Base-by-base conservation (phyloP, 306 rosid species). In the Cicer bijugum region DNA sequence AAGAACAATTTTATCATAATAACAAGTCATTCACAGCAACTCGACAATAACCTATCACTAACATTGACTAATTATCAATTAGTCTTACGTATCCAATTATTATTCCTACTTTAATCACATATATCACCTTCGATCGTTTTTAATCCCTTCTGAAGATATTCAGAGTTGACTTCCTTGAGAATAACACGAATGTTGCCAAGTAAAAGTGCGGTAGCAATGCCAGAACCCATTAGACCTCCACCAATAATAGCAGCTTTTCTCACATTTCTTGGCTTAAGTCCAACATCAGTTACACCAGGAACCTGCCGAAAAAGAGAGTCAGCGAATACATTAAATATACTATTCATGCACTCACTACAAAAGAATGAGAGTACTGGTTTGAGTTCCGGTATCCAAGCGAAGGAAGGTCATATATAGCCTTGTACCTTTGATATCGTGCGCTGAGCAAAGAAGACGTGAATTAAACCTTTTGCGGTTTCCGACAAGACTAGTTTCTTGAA, bases 211-310 rank as follows among this genome's bases (percentile, higher is more conserved):
- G 99, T 91, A 65, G 96, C 96, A 74, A 91, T 94, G 84, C 99
- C 99, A 72, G 99, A 91, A 81, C 99, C 99, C 99, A 94, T 94
- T 70, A 94, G 78, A 87, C 99, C 99, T 85, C 99, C 99, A 47
- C 99, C 99, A 61, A 91, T 84, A 76, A 94, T 84, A 71, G 97
- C 99, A 74, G 85, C 92, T 77, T 94, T 91, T 89, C 84, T 90
- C 78, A 94, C 78, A 68, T 76, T 85, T 84, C 97, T 90, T 58
- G 99, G 97, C 85, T 86, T 88, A 48, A 91, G 96, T 67, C 99
- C 99, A 80, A 85, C 56, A 86, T 90, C 93, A 50, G 97, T 87
- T 62, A 91, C 97, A 8, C 87, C 90, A 72, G 97, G 97, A 69
- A 90, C 91, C 99, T 95, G 87, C 66, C 85, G 16, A 81, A 56